These are phyloP conservation scores for Musa acuminata DNA, from an alignment of 176 grass and related monocot genomes.

Conservation along the genomic window DNA sequence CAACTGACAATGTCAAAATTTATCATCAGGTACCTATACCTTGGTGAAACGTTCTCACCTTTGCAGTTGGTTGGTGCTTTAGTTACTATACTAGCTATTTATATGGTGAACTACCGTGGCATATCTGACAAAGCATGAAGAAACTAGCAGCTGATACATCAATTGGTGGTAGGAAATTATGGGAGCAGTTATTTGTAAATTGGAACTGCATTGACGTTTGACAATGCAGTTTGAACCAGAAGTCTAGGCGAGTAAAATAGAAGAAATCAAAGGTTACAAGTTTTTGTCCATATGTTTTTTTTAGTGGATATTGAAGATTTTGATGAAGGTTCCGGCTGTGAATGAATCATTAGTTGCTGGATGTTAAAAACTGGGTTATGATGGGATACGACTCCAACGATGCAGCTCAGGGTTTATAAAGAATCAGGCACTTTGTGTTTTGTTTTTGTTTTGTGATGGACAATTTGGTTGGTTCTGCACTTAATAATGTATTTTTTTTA, in stretches of 20 bases:
- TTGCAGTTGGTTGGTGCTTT: constrained; percentile 69
- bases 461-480: neutral
- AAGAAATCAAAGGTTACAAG: neutral
- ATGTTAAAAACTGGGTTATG: neutral
- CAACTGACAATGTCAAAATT: neutral
- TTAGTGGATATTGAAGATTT: neutral
- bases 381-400: neutral
- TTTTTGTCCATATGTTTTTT: neutral
- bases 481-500: neutral
- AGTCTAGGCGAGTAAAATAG: neutral
- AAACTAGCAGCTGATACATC: neutral
- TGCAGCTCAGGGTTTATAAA: neutral
- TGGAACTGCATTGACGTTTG: neutral
- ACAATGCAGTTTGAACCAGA: neutral
- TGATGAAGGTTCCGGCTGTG: too few species aligned
- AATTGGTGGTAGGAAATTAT: neutral
- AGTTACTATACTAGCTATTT: constrained; percentile 82
- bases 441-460: neutral
- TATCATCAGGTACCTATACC: constrained; percentile 50
- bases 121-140: constrained; percentile 28
- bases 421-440: neutral
- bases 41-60: constrained; percentile 74
- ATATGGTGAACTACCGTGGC: constrained; percentile 82
- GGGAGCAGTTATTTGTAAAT: neutral
- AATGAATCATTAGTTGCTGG: neutral